Percentiles rank a stretch among this genome's conserved stretches.
Evolutionary conservation across 148 eudicot genomes (phyloP).

Genomic region (Gaultheria prostrata): DNA sequence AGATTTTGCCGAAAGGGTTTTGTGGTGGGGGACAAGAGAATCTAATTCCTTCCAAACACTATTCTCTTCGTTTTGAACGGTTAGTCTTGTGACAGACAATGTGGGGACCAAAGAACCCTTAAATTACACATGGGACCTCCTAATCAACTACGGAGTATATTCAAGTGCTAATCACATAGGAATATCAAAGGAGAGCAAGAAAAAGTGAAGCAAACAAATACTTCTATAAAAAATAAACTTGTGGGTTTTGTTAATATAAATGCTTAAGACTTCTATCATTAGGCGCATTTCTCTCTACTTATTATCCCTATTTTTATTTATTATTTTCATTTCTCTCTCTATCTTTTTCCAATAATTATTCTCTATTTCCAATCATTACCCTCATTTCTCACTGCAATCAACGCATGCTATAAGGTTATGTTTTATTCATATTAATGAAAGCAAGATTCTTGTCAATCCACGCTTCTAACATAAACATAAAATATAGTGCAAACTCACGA

Average conservation of each 20-base stretch:
- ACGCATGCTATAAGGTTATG: no score
- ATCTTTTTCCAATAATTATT: no score
- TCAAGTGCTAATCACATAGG: background rate
- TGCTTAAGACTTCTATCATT: no score
- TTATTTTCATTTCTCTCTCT: no score
- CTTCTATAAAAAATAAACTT: background rate
- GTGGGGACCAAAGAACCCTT: conserved; percentile 11
- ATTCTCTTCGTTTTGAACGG: background rate
- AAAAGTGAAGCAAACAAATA: background rate
- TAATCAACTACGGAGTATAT: background rate
- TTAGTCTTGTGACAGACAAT: background rate
- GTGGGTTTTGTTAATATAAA: background rate
- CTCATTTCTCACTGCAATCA: no score
- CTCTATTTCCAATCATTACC: no score
- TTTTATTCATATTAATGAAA: no score
- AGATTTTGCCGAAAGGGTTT: background rate
- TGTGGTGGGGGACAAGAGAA: conserved; percentile 20
- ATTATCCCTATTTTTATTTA: no score
- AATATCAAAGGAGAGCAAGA: background rate
- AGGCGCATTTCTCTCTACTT: no score
- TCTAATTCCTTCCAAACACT: conserved; percentile 21
- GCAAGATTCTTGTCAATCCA: no score
- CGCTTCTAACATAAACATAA: no score
- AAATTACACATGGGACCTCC: conserved; percentile 4
- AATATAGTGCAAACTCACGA: no score